Base-by-base conservation (phyloP, 371 early-diverging fungal genomes). In the Rhizopus microsporus region DNA sequence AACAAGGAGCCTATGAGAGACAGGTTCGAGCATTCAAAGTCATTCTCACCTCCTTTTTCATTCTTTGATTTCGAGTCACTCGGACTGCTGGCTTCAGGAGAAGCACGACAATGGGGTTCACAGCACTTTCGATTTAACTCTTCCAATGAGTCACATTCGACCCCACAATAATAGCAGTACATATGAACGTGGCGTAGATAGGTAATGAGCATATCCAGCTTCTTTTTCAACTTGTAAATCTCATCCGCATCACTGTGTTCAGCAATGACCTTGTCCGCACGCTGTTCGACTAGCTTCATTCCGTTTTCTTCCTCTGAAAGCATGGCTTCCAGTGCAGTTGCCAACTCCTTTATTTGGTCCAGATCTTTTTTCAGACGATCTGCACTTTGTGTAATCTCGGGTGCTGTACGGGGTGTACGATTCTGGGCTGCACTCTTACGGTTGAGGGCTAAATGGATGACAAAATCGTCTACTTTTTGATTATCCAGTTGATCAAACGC, bases 161-260 rank as follows among this genome's bases (percentile, higher is more conserved):
- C 67, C 13, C 89, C 93, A 61, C 91, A 90, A 79, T 97, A 97
- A 76, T 95, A 96, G 79, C 96, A 96, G 61, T 90, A 96, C 69
- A 88, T 82, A 74, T 95, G 95, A 6, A 95, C 95, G n/a, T 85
- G 83, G 51, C 95, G 86, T 37, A 95, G 76, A 60, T 96, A 97
- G 57, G 83, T 83, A 44, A 96, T 82, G 54, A 84, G 74, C 60
- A 96, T 65, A 69, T 97, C 98, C 56, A 97, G 74, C 29, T 77
- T 72, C 23, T 85, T 78, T 62, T 89, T 90, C 38, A 73, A 49
- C 62, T 63, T 64, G 47, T 38, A 67, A 51, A 51, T 56, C 52
- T 40, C 56, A 46, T 48, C 59, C 61, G 48, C 62, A 30, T 64
- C 69, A 15, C 44, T 16, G 4, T 62, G 65, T 17, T 62, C 54